These are phyloP conservation scores for Leishmania tropica DNA, from an alignment of 208 protist genomes.

Conservation along the genomic window DNA sequence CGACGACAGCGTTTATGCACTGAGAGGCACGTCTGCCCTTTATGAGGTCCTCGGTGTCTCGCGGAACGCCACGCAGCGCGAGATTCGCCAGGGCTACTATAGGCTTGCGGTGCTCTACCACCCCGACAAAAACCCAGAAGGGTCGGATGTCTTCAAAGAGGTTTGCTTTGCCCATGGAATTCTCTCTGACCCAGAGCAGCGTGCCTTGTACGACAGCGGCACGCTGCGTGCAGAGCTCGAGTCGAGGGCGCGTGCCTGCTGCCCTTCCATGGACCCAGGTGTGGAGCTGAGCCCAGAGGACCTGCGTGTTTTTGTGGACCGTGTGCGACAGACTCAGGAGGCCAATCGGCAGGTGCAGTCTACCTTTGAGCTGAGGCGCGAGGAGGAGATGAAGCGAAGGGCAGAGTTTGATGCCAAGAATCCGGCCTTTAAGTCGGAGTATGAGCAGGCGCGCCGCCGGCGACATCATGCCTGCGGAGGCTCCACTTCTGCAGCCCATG, in stretches of 20 bases:
- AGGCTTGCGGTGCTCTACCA: conserved; percentile 88
- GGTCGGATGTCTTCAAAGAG: conserved; percentile 84
- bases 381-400: conserved; percentile 83
- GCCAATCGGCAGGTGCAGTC: conserved; percentile 37
- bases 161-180: conserved; percentile 86
- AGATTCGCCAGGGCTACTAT: conserved; percentile 88
- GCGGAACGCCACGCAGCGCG: conserved; percentile 53
- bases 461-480: conserved; percentile 22
- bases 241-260: conserved; percentile 59
- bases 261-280: conserved; percentile 84
- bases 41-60: conserved; percentile 83
- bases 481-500: conserved; percentile 7
- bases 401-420: conserved; percentile 82
- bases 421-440: conserved; percentile 69
- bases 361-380: conserved; percentile 73
- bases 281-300: conserved; percentile 80
- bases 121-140: conserved; percentile 90
- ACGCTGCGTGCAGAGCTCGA: conserved; percentile 70
- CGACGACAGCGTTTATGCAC: conserved; percentile 67
- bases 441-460: conserved; percentile 53
- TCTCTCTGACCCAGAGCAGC: conserved; percentile 78
- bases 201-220: conserved; percentile 74
- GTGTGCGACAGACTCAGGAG: conserved; percentile 51
- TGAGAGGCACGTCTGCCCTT: conserved; percentile 71
- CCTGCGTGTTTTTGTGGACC: conserved; percentile 82